A percentile compares a stretch with the other conserved stretches of the same genome.
phyloP scores from a whole-genome alignment of 2,329 filamentous ascomycete species.

The Kalmusia sp. region DNA sequence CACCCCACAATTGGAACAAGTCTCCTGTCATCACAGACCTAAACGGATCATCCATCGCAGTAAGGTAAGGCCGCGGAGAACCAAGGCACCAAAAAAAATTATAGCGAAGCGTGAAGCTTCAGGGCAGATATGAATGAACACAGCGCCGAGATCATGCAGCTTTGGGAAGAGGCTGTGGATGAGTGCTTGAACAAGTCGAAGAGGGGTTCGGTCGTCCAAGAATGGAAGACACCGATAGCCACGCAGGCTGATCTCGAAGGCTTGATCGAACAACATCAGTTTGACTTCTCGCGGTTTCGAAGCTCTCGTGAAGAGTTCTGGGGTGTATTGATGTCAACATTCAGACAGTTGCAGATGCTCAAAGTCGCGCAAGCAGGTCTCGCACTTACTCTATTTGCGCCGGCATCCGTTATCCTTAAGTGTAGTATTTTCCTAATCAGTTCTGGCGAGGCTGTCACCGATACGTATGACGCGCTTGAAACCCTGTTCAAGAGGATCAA shows the following conservation, averaged over 20 bases:
- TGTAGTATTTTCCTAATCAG: neutral
- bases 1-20: no score
- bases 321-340: neutral
- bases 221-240: neutral
- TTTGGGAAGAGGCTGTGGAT: constrained; percentile 5
- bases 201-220: neutral
- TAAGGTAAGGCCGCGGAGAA: no score
- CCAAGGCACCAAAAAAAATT: no score
- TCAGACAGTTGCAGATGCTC: constrained; percentile 1
- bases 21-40: no score
- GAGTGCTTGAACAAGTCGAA: constrained; percentile 5
- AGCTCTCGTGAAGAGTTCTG: constrained; percentile 1
- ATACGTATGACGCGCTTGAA: constrained; percentile 5
- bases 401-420: constrained; percentile 1
- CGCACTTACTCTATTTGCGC: neutral
- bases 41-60: no score
- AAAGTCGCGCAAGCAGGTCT: constrained; percentile 2
- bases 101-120: neutral
- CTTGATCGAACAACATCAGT: constrained; percentile 3
- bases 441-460: constrained; percentile 2
- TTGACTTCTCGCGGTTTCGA: neutral
- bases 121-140: neutral
- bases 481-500: constrained; percentile 6
- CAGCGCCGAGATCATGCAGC: constrained; percentile 1
- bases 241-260: constrained; percentile 2